Base-by-base conservation (phyloP, 1,139 yeast genomes). In the Pichia sp. region DNA sequence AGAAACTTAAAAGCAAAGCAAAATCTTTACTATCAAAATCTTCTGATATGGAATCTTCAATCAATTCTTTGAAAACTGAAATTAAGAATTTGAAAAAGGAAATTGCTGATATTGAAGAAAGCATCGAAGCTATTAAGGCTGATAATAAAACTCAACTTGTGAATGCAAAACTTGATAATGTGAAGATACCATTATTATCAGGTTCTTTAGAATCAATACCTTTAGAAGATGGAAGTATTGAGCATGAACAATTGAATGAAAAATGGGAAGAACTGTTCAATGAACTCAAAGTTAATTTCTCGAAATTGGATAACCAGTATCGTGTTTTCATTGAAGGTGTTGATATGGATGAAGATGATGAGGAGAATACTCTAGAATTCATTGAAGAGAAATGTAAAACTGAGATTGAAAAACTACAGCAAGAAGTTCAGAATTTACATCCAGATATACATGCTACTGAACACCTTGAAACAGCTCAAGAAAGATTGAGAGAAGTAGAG, bases 361-460 rank as follows among this genome's bases (percentile, higher is more conserved):
- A 39, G 22, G 31, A 32, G 12, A 22, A 38, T 25, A 30, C 44
- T 2, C 51, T 28, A 11, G 66, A 54, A 36, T n/a, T 61, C 84
- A 18, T 47, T 8, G 53, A 49, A 33, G 45, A 42, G 8, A 36
- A 36, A n/a, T 66, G 79, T 12, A 73, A 72, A 44, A 69, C 71
- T 1, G 71, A 81, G 36, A 68, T 77, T 4, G 72, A 74, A 25
- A 77, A 71, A 30, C 62, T 89, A 40, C 81, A 77, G 38, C 64
- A 72, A 22, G 79, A 74, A 34, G 63, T 89, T 35, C 79, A 77
- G 36, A 64, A 65, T 38, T 66, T 85, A 53, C 78, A 86, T 20
- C 95, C 96, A 14, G 88, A 88, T 58, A 69, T 79, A 22, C 82
- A 83, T 51, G 96, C 96, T 0, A 67, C 74, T 22, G 94, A 84